These are phyloP conservation scores for Bruguiera sexangula DNA, from an alignment of 345 rosid genomes.

Conservation along the genomic window DNA sequence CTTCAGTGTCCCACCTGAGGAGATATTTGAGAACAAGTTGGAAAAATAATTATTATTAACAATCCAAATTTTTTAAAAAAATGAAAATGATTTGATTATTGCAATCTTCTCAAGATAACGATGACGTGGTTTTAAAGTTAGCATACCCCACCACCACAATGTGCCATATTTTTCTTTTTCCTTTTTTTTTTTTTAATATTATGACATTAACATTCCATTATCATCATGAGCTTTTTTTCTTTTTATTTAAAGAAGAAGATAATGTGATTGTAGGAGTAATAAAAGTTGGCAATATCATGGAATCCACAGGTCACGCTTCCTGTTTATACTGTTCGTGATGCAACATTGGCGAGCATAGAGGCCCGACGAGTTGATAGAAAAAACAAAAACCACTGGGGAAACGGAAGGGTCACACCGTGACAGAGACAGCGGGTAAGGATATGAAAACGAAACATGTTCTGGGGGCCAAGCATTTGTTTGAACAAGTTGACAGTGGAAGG, in stretches of 20 bases:
- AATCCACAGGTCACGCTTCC: constrained; percentile 1
- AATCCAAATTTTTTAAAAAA: neutral
- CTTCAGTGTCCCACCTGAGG: constrained; percentile 1
- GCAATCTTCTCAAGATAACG: constrained; percentile 11
- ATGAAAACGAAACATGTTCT: too few relatives aligned
- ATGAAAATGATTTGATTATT: neutral
- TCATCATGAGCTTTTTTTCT: too few relatives aligned
- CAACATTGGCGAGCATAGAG: too few relatives aligned
- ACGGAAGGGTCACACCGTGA: too few relatives aligned
- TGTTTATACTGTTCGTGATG: constrained; percentile 6
- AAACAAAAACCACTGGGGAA: too few relatives aligned
- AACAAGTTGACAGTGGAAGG: too few relatives aligned
- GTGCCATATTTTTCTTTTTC: constrained; percentile 10
- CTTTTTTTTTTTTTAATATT: neutral
- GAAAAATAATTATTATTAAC: neutral
- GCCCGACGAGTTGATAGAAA: too few relatives aligned
- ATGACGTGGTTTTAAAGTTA: constrained; percentile 21
- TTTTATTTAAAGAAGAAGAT: too few relatives aligned
- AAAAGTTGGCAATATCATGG: constrained; percentile 14
- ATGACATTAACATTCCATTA: too few relatives aligned
- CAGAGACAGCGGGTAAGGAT: too few relatives aligned
- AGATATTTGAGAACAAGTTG: neutral
- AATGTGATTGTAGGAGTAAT: too few relatives aligned
- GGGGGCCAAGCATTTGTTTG: too few relatives aligned
- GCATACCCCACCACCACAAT: constrained; percentile 35